These are phyloP conservation scores for Papiliotrema laurentii DNA, from an alignment of 1,284 basidiomycete species.

Conservation along the genomic window DNA sequence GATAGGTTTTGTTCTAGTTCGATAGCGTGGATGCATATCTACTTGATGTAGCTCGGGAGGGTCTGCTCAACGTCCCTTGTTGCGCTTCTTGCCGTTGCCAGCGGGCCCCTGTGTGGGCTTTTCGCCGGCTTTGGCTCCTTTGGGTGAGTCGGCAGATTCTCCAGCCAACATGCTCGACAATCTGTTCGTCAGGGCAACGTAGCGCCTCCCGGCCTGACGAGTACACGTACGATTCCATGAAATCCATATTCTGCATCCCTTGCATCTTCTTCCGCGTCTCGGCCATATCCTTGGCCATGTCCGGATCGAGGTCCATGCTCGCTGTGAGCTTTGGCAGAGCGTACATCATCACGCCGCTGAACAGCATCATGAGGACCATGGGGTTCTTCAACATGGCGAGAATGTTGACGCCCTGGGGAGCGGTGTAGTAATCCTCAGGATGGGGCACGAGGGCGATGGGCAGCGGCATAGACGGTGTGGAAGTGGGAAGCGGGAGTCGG, in stretches of 20 bases:
- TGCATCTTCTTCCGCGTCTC: slow-evolving; percentile 62
- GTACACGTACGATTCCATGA: slow-evolving; percentile 35
- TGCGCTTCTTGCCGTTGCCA: slow-evolving; percentile 1
- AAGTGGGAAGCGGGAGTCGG: slow-evolving; percentile 59
- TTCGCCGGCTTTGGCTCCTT: no score
- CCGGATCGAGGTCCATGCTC: slow-evolving; percentile 63
- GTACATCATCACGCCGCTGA: slow-evolving; percentile 64
- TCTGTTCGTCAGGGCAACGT: slow-evolving; percentile 9
- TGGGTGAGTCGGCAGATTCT: neutral
- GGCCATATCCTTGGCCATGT: slow-evolving; percentile 65
- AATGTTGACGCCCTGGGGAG: slow-evolving; percentile 64
- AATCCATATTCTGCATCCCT: slow-evolving; percentile 54
- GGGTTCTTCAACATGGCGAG: slow-evolving; percentile 75
- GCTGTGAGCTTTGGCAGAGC: slow-evolving; percentile 79
- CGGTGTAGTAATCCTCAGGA: slow-evolving; percentile 65
- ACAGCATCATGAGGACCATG: slow-evolving; percentile 79
- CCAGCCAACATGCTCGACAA: slow-evolving; percentile 25
- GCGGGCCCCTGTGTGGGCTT: no score
- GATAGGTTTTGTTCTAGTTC: neutral
- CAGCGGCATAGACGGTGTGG: slow-evolving; percentile 62
- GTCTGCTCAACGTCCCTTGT: slow-evolving; percentile 5
- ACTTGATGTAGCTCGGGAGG: no score
- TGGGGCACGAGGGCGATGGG: slow-evolving; percentile 59
- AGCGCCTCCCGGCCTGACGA: neutral
- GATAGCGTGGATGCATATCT: neutral